Base-by-base conservation (phyloP, 202 grass and related monocot genomes). In the Brachypodium distachyon region DNA sequence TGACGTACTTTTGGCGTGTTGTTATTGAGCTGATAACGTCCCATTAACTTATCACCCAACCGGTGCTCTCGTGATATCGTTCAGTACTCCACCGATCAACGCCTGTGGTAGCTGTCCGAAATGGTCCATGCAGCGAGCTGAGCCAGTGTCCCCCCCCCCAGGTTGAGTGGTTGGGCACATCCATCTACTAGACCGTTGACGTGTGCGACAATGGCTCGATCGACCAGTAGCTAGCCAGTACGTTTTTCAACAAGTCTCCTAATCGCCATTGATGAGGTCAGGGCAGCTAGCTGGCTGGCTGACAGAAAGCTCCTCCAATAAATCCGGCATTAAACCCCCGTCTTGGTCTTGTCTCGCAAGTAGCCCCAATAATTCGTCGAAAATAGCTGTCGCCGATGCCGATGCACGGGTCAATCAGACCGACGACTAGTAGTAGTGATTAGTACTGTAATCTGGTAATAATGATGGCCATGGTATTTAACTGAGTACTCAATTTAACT, bases 261-360 rank as follows among this genome's bases (percentile, higher is more conserved):
- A 67, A 46, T 46, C 18, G n/a, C 56, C 54, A 76, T 76, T 76
- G 55, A 61, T 34, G 73, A 76, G 18, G 40, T 27, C 73, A 76
- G 18, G 40, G 42, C 73, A 61, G 73, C 73, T 47, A 61, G 55
- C 40, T 61, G 73, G 73, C 73, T 47, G 47, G 55, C 40, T 61
- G 73, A 47, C 27, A 61, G 40, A 12, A 46, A 57, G 34, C 51
- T 58, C 72, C 18, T 19, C 26, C 40, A 32, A 47, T 33, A 47
- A 61, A 34, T 48, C 25, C 4, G 5, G 19, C 49, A 51, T 71
- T 71, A 36, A 52, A 50, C 21, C 2, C 48, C 44, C 43, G 37
- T 14, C 52, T 29, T 74, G 53, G n/a, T n/a, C n/a, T 50, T 22
- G 38, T 12, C 19, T 39, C 21, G 14, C 16, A 46, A 33, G 10